These are phyloP conservation scores for Ustilago shanxiensis DNA, from an alignment of 1,284 basidiomycete species.

Conservation along the genomic window DNA sequence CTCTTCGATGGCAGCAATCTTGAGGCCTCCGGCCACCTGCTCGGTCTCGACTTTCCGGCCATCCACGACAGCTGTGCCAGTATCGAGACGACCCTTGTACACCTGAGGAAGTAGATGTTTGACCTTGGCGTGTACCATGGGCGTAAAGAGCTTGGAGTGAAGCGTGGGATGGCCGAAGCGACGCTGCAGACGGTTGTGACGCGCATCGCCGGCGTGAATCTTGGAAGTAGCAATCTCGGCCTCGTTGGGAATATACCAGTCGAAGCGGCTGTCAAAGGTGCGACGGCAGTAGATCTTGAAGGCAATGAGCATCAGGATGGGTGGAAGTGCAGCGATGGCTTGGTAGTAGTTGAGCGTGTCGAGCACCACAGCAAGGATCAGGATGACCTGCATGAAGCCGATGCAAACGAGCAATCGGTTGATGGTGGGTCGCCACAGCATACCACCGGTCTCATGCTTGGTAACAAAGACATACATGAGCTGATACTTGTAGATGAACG, in stretches of 20 bases:
- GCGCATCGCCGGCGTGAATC: constrained; percentile 59
- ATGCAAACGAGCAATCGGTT: constrained; percentile 67
- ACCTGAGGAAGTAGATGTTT: constrained; percentile 60
- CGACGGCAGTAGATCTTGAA: constrained; percentile 65
- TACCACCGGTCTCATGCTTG: constrained; percentile 69
- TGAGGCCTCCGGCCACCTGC: constrained; percentile 58
- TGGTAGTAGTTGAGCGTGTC: constrained; percentile 54
- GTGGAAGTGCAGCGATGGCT: constrained; percentile 61
- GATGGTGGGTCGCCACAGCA: constrained; percentile 66
- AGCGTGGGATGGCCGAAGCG: constrained; percentile 69
- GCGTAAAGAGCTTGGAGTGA: constrained; percentile 63
- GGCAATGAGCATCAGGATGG: constrained; percentile 59
- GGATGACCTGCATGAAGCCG: constrained; percentile 68
- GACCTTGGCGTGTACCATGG: constrained; percentile 66
- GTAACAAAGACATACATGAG: constrained; percentile 69
- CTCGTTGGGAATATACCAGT: constrained; percentile 67
- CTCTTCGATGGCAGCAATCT: constrained; percentile 65
- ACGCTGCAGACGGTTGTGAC: constrained; percentile 63
- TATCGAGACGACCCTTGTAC: constrained; percentile 61
- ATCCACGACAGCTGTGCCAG: constrained; percentile 47
- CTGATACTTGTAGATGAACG: constrained; percentile 69
- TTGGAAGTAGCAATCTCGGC: constrained; percentile 57
- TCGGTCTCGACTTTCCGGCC: constrained; percentile 60
- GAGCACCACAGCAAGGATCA: constrained; percentile 61
- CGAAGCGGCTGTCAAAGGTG: constrained; percentile 61